Base-by-base conservation (phyloP, 2,329 filamentous ascomycete genomes). In the Hypoxylon sp. region DNA sequence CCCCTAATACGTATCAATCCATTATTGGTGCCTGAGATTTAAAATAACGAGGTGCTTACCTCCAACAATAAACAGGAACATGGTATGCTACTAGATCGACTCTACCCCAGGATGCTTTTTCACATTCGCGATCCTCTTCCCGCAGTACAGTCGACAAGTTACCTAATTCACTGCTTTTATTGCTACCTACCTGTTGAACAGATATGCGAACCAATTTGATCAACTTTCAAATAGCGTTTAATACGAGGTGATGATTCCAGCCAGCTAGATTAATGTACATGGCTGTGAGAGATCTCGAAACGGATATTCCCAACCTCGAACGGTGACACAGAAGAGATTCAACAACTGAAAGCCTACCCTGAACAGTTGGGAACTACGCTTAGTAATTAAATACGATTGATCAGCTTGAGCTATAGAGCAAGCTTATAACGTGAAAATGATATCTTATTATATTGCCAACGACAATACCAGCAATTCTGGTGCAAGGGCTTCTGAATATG, bases 391-490 rank as follows among this genome's bases (percentile, higher is more conserved):
- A n/a, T n/a, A n/a, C n/a, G n/a, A n/a, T n/a, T n/a, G n/a, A n/a
- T n/a, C n/a, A n/a, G n/a, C 8, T n/a, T 30, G 27, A 23, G 11
- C 1, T 29, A 21, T 11, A 12, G 3, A 9, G 19, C 37, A 14
- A 14, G 6, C 12, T 39, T 56, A 11, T 14, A 34, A 34, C 14
- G 19, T 34, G 46, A 27, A 9, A 43, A 30, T 60, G 51, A 30
- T 64, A 65, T 60, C 45, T 52, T 56, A 56, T 52, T 32, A 43
- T 51, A 60, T 50, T 34, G 51, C 46, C 34, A 58, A 53, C 11
- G 46, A 25, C 6, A 30, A 53, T 16, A 11, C 41, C 21, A 4
- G 37, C 11, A 41, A 16, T 34, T 46, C 30, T 47, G 19, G 48
- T 45, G 46, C 19, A 58, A 45, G 14, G 37, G 21, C 29, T 6